Percentiles rank a stretch among this genome's conserved stretches.
Evolutionary conservation across 305 asterid genomes (phyloP).

Genomic region (Rubia tinctorum): DNA sequence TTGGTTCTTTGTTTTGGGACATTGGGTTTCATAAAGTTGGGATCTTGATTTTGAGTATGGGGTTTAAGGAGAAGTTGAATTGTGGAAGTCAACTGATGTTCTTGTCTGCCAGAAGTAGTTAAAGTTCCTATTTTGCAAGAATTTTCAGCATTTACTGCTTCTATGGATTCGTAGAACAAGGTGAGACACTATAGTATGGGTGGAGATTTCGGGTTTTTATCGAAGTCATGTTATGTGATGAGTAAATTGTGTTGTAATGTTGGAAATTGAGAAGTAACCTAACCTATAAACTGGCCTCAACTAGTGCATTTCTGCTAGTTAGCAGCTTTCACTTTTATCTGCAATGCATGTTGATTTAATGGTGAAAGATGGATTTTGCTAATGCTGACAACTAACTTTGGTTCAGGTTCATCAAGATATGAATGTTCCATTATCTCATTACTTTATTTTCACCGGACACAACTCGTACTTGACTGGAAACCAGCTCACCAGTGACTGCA

Average conservation of each 20-base stretch:
- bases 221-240: not conserved
- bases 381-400: not conserved
- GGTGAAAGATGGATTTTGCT: not conserved
- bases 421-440: slow-evolving; percentile 80
- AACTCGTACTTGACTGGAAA: slow-evolving; percentile 92
- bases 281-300: not conserved
- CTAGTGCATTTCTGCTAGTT: not conserved
- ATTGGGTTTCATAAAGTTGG: not conserved
- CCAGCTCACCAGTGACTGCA: slow-evolving; percentile 91
- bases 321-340: not conserved
- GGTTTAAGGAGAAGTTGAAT: not conserved
- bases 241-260: not conserved
- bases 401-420: slow-evolving; percentile 79
- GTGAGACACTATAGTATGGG: not conserved
- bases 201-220: not conserved
- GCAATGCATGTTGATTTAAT: not conserved
- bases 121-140: slow-evolving; percentile 3
- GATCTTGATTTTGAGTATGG: slow-evolving; percentile 6
- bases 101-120: not conserved
- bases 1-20: not conserved
- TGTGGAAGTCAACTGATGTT: slow-evolving; percentile 2
- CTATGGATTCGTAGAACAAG: not conserved
- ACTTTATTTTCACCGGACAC: slow-evolving; percentile 80
- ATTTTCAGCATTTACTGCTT: not conserved
- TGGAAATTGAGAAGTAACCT: not conserved